A percentile compares a stretch with the other conserved stretches of the same genome.
phyloP scores from a whole-genome alignment of 495 filamentous ascomycete genomes.

The Aspergillus affinis region DNA sequence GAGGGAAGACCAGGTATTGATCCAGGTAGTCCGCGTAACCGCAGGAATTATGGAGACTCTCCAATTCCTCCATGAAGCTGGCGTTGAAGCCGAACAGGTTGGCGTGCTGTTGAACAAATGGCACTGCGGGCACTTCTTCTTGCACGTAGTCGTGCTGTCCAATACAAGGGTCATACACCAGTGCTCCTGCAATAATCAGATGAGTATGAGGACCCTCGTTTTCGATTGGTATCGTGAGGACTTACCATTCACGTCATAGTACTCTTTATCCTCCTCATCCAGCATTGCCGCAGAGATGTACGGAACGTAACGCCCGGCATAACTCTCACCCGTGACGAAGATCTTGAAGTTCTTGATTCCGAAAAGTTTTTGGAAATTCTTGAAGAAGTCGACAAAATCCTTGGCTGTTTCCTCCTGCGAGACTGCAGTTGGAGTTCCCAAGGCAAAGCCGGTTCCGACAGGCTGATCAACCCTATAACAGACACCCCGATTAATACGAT shows the following conservation, averaged over 20 bases:
- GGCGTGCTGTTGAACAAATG: conserved; percentile 49
- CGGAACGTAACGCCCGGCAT: conserved; percentile 55
- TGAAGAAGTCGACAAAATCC: conserved; percentile 63
- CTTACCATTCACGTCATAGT: conserved; percentile 48
- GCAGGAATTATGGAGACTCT: conserved; percentile 50
- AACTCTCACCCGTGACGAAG: conserved; percentile 62
- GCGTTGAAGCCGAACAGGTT: conserved; percentile 59
- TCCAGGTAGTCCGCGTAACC: conserved; percentile 57
- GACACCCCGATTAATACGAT: neutral
- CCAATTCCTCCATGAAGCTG: conserved; percentile 49
- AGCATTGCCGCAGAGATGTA: conserved; percentile 55
- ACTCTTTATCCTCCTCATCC: conserved; percentile 46
- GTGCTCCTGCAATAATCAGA: conserved; percentile 26
- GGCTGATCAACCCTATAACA: conserved; percentile 51
- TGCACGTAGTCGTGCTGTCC: conserved; percentile 42
- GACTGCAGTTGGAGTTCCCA: conserved; percentile 52
- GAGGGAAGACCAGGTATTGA: conserved; percentile 56
- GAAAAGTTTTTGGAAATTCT: conserved; percentile 62
- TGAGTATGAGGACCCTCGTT: neutral
- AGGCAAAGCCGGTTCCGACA: conserved; percentile 57
- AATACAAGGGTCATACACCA: conserved; percentile 45
- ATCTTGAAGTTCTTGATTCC: conserved; percentile 61
- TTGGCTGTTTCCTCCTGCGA: conserved; percentile 55
- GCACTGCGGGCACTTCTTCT: conserved; percentile 43
- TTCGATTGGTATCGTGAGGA: neutral